Evolutionary conservation across 2,329 filamentous ascomycete species (phyloP), one percentile per base, ranked within the genome.

Genomic region (Clonostachys chloroleuca): DNA sequence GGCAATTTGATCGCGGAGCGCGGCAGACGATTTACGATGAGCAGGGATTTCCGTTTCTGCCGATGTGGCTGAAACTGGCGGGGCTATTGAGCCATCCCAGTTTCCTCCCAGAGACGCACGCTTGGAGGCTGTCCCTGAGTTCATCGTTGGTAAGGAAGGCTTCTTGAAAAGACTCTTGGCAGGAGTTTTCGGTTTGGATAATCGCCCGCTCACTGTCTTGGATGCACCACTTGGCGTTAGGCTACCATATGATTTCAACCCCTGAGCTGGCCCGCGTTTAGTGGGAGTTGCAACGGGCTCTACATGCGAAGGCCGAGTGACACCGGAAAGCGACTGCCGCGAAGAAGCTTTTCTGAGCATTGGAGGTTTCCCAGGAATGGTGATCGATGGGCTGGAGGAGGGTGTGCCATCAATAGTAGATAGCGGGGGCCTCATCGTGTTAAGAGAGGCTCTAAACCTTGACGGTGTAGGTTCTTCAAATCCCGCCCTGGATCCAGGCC

Each of bases 1-100:
- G 36, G 92, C 90, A 52, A 97, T 96, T 46, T 94, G 92, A 45
- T 96, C 90, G 34, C 94, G 83, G 13, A 99, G 69, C 1, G 91
- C 85, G 14, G 80, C 74, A 1, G 92, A 96, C 0, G 91, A 91
- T 56, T 88, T 94, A 37, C 69, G 64, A 46, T 56, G 62, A 39
- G 36, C 36, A 39, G 36, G 24, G 9, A 9, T 30, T 30, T 30
- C 24, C 24, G 24, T 30, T 30, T 30, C 24, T 30, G 24, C 24
- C 24, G 24, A 30, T 10, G 8, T 30, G 24, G 24, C 9, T 3
- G 24, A 3, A 30, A 30, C 24, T 30, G 24, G 24, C 24, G 24
- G 24, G 9, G 24, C 24, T 30, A 34, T 34, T 5, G 39, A 54
- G 16, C 53, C 57, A 10, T 48, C 51, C 13, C 55, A 53, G 4